phyloP scores from a whole-genome alignment of 163 green algal species.

The Scenedesmus sp. region DNA sequence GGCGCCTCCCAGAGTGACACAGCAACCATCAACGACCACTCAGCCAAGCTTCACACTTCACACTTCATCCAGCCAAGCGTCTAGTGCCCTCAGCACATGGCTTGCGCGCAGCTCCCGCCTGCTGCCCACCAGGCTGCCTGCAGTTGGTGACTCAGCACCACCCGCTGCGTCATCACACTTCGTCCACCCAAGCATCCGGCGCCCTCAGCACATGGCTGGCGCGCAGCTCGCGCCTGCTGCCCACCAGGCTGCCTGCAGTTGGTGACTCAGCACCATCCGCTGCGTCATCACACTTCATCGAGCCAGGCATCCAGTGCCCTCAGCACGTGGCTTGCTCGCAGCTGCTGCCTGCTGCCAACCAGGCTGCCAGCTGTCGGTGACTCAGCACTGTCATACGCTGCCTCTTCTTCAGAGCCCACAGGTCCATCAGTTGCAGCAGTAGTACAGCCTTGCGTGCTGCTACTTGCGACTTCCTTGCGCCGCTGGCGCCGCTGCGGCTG shows the following conservation, averaged over 20 bases:
- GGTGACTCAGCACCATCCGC: not conserved
- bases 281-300: conserved; percentile 12
- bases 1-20: no score
- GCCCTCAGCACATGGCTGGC: conserved; percentile 33
- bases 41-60: not conserved
- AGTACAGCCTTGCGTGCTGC: not conserved
- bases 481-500: not conserved
- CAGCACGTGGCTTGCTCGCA: conserved; percentile 31
- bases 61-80: conserved; percentile 48
- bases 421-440: not conserved
- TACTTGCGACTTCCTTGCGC: not conserved
- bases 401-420: conserved; percentile 11
- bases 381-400: not conserved
- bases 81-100: conserved; percentile 23
- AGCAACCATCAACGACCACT: no score
- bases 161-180: not conserved
- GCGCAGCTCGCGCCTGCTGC: not conserved
- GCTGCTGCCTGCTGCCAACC: not conserved
- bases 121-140: not conserved
- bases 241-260: not conserved
- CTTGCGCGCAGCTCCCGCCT: conserved; percentile 13
- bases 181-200: conserved; percentile 40
- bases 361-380: not conserved
- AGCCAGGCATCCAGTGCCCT: conserved; percentile 41
- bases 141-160: not conserved